Percentiles rank a stretch among this genome's conserved stretches.
Conservation (phyloP, 129 eudicot species). For the Cynara cardunculus region DNA sequence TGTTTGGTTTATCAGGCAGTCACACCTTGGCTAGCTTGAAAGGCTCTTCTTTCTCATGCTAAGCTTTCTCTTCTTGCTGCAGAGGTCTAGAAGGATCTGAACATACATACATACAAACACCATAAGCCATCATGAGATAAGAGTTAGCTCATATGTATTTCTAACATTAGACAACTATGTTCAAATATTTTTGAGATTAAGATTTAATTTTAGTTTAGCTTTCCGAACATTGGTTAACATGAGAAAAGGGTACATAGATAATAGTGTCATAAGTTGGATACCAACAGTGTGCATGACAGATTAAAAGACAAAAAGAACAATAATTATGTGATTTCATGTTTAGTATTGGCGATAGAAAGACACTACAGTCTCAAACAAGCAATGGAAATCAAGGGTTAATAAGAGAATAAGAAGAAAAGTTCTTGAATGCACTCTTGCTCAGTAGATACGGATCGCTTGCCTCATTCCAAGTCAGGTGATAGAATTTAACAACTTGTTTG, state of each 20-base stretch:
- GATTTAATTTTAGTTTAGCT: no score
- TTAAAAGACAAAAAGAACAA: no score
- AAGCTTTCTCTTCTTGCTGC: neutral
- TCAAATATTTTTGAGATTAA: no score
- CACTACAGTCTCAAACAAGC: neutral
- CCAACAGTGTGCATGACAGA: no score
- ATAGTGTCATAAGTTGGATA: no score
- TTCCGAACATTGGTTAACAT: no score
- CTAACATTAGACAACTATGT: no score
- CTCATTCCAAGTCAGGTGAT: neutral
- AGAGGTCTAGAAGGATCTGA: neutral
- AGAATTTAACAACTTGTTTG: neutral
- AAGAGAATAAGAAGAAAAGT: neutral
- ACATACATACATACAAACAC: neutral
- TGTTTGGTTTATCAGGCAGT: neutral
- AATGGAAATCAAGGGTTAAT: neutral
- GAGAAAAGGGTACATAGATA: no score
- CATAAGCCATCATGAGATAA: neutral
- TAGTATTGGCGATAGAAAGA: neutral
- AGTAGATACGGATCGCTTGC: neutral
- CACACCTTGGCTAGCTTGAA: conserved; percentile 2
- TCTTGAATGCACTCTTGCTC: neutral
- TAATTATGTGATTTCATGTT: no score
- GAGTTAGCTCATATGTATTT: no score
- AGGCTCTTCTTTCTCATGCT: conserved; percentile 13